Evolutionary conservation across 371 early-diverging fungal genomes (phyloP).

Genomic region (Rhizopus stolonifer): DNA sequence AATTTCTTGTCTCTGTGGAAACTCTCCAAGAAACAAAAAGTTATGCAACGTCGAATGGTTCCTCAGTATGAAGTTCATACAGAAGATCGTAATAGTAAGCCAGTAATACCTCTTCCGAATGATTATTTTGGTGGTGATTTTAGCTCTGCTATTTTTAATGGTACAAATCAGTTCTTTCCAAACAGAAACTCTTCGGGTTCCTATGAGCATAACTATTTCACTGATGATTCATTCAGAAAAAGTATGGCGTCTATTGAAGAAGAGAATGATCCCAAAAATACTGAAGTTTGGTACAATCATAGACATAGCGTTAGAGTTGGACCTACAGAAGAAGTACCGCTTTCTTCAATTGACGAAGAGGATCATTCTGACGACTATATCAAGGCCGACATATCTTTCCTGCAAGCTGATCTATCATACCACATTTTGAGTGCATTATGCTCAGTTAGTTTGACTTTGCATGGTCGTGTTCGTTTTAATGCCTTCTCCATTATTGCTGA

Average conservation of each 20-base stretch:
- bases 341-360: conserved; percentile 12
- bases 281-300: conserved; percentile 8
- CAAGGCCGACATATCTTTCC: conserved; percentile 14
- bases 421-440: conserved; percentile 63
- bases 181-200: background rate
- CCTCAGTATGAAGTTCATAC: background rate
- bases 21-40: conserved; percentile 21
- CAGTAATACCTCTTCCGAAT: background rate
- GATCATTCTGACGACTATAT: conserved; percentile 3
- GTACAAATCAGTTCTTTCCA: background rate
- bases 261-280: background rate
- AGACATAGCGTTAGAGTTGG: conserved; percentile 23
- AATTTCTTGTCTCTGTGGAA: conserved; percentile 60
- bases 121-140: conserved; percentile 9
- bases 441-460: conserved; percentile 59
- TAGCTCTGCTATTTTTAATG: background rate
- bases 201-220: background rate
- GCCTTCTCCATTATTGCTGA: conserved; percentile 61
- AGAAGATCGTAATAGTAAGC: background rate
- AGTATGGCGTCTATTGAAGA: background rate
- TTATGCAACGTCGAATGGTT: background rate
- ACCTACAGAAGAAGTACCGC: conserved; percentile 21
- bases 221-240: background rate
- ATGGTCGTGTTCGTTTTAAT: conserved; percentile 55
- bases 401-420: conserved; percentile 54